Conservation (phyloP, 495 filamentous ascomycete genomes). For the Annulohypoxylon stygium region DNA sequence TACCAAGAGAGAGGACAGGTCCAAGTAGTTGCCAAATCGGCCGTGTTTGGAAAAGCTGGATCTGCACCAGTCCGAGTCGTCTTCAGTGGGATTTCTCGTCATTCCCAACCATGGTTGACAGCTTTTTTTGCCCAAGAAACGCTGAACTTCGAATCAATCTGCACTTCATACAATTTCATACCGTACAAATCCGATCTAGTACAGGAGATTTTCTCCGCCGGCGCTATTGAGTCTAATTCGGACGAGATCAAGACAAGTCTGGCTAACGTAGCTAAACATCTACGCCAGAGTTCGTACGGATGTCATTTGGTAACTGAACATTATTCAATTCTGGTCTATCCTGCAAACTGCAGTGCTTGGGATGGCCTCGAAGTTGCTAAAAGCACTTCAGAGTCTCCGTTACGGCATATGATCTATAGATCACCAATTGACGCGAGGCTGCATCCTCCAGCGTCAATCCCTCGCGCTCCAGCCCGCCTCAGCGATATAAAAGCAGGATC, state of each 20-base stretch:
- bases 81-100: conserved; percentile 52
- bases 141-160: conserved; percentile 52
- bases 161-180: conserved; percentile 47
- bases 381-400: conserved; percentile 39
- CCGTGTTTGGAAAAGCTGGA: conserved; percentile 45
- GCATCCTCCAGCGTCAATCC: conserved; percentile 38
- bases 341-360: conserved; percentile 58
- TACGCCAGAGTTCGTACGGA: conserved; percentile 51
- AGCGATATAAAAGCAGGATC: conserved; percentile 21
- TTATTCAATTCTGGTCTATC: conserved; percentile 59
- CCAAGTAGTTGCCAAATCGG: conserved; percentile 48
- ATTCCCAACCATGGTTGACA: conserved; percentile 50
- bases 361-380: conserved; percentile 43
- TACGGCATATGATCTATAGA: conserved; percentile 56
- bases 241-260: conserved; percentile 36
- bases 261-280: conserved; percentile 48
- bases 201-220: conserved; percentile 39
- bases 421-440: conserved; percentile 34
- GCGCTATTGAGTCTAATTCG: conserved; percentile 34
- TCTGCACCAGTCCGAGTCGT: conserved; percentile 41
- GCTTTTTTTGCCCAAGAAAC: conserved; percentile 51
- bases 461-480: conserved; percentile 26
- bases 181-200: conserved; percentile 26
- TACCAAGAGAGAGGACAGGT: conserved; percentile 43
- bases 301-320: conserved; percentile 48